phyloP scores from a whole-genome alignment of 139 green algal species.

The Nannochloris sp. region DNA sequence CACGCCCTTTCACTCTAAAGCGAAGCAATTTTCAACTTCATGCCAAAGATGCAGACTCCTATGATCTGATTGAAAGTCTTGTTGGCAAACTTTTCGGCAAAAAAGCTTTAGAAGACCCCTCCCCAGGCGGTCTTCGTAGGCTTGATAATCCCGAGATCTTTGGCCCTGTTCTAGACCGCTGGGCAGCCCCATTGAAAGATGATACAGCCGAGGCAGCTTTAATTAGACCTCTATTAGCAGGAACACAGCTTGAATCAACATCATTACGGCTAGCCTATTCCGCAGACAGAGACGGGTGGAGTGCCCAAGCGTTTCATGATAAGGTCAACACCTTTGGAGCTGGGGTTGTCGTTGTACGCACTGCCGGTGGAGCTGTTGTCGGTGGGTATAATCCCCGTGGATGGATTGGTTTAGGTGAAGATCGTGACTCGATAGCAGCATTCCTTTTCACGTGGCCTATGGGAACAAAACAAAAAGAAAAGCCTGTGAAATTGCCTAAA shows the following conservation, averaged over 20 bases:
- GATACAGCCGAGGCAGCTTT: slow-evolving; percentile 32
- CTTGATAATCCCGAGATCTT: slow-evolving; percentile 48
- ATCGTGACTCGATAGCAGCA: slow-evolving; percentile 51
- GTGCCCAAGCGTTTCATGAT: slow-evolving; percentile 45
- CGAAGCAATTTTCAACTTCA: too few relatives aligned
- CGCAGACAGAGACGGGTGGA: slow-evolving; percentile 55
- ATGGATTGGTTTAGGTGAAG: slow-evolving; percentile 58
- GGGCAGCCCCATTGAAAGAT: slow-evolving; percentile 36
- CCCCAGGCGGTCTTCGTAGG: slow-evolving; percentile 56
- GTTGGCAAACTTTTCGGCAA: slow-evolving; percentile 54
- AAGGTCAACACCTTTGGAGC: slow-evolving; percentile 54
- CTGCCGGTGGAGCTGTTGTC: slow-evolving; percentile 42
- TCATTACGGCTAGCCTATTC: slow-evolving; percentile 51
- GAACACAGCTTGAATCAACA: slow-evolving; percentile 54
- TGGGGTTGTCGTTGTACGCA: slow-evolving; percentile 13
- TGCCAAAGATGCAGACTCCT: too few relatives aligned
- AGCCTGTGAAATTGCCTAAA: slow-evolving; percentile 62
- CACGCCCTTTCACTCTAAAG: too few relatives aligned
- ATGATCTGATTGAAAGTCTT: slow-evolving; percentile 41
- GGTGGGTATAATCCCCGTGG: slow-evolving; percentile 68
- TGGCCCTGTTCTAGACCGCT: slow-evolving; percentile 36
- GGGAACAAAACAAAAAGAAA: slow-evolving; percentile 30
- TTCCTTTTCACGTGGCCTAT: slow-evolving; percentile 72
- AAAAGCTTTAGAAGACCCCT: slow-evolving; percentile 43
- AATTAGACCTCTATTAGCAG: slow-evolving; percentile 53